Base-by-base conservation (phyloP, 305 asterid species). In the Lippia alba region DNA sequence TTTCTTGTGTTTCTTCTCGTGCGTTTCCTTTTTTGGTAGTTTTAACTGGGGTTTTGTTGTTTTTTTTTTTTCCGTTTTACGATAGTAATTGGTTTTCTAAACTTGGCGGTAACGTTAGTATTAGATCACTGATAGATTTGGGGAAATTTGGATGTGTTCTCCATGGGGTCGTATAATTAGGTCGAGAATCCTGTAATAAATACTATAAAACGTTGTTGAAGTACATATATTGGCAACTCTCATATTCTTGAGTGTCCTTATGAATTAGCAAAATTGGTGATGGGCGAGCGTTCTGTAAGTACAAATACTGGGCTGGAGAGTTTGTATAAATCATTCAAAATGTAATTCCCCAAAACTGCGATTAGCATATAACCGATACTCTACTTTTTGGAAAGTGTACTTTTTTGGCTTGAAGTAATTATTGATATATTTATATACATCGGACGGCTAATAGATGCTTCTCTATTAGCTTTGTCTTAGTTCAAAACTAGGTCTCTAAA, bases 81-180 rank as follows among this genome's bases (percentile, higher is more conserved):
- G 34, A 71, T 57, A 59, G 59, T 74, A 53, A 18, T 72, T 69
- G 54, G 49, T 45, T 61, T 46, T 12, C 33, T 64, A 5, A 65
- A 14, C 53, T 65, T 55, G 34, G 66, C 48, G 32, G 48, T 32
- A 14, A 17, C 10, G 6, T 36, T 63, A 10, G 48, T 46, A 7
- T 58, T 60, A 72, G 70, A 55, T 66, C 64, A 56, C 6, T 74
- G 48, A 64, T 30, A 20, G 54, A 65, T 68, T 69, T 75, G 24
- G n/a, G 44, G 32, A 18, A 12, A 40, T 11, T 30, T 56, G 34
- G 12, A 24, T 49, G 15, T 18, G 39, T 14, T 41, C 56, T 40
- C 61, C 30, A 6, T 16, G 46, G 9, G 54, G 57, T 66, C 55
- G 56, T 4, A 12, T 17, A 61, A 66, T 67, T 61, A 56, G 64